Base-by-base conservation (phyloP, 306 rosid species). In the Glycyrrhiza uralensis region DNA sequence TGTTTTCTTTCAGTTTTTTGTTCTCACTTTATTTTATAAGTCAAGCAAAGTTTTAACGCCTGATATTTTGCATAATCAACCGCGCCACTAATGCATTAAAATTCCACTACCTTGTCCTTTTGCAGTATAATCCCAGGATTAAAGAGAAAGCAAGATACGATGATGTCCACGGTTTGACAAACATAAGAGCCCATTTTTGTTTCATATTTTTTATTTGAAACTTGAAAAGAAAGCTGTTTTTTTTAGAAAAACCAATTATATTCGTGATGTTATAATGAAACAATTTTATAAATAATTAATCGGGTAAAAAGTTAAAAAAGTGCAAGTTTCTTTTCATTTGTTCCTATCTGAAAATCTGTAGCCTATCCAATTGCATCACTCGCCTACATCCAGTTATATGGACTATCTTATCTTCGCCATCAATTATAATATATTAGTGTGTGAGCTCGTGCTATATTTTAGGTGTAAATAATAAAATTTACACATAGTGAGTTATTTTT, bases 131-230 rank as follows among this genome's bases (percentile, higher is more conserved):
- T 68, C 85, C 73, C 62, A 26, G 26, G n/a, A 32, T 56, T 75
- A 29, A 41, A 69, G 79, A 72, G 26, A 75, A 77, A 66, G 81
- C 61, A 70, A 77, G 85, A 74, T 75, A 67, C 71, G 29, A 54
- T 78, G 15, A 72, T 58, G 72, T 56, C 26, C 28, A 45, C n/a
- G 54, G 68, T 44, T 75, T 69, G 69, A 75, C 46, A 60, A 76
- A 76, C 35, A 45, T 4, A 42, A 18, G 57, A 19, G 5, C 23
- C 26, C 15, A 41, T 10, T 52, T 52, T 54, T 23, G 19, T 9
- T 28, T 7, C 39, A 38, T 20, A 32, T 59, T 22, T 29, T 66
- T 42, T 76, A 56, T 55, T 76, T 66, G 4, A 29, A 56, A 6
- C 61, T 13, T 26, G 61, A 1, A 66, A 55, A 38, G 50, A 66